A percentile compares a stretch with the other conserved stretches of the same genome.
Evolutionary conservation across 2,329 filamentous ascomycete species (phyloP).

Genomic region (Phialocephala subalpina): DNA sequence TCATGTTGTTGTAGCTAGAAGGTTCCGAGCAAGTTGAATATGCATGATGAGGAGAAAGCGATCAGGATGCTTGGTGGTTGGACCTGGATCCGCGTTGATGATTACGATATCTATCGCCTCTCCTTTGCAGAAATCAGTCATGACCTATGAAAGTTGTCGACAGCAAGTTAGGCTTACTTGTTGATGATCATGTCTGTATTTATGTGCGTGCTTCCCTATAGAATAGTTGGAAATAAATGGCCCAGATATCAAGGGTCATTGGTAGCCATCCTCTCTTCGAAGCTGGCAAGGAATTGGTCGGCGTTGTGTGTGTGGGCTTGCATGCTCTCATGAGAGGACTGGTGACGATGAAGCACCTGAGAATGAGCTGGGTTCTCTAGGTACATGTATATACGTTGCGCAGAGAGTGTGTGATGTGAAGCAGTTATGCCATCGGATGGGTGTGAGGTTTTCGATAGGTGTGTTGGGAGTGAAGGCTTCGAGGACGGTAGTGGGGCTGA

Average conservation of each 20-base stretch:
- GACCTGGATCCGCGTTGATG: background rate
- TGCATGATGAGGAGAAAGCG: background rate
- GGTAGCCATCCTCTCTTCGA: background rate
- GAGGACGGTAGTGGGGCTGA: background rate
- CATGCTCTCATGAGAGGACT: background rate
- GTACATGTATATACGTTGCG: background rate
- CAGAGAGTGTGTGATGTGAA: background rate
- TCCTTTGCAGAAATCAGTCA: background rate
- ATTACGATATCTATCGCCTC: background rate
- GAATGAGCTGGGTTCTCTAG: background rate
- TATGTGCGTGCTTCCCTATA: background rate
- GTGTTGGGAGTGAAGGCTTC: background rate
- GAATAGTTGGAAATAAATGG: no score
- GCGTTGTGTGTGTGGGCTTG: background rate
- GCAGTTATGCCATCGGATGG: background rate
- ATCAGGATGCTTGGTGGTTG: background rate
- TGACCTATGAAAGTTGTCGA: background rate
- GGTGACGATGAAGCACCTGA: background rate
- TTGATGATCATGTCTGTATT: background rate
- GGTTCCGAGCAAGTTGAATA: no score
- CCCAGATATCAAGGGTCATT: no score
- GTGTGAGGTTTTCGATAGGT: background rate
- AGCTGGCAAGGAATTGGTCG: background rate
- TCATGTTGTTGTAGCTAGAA: no score
- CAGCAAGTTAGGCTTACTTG: background rate